Evolutionary conservation across 2,329 filamentous ascomycete species (phyloP).

Genomic region (Paecilomyces formosus): DNA sequence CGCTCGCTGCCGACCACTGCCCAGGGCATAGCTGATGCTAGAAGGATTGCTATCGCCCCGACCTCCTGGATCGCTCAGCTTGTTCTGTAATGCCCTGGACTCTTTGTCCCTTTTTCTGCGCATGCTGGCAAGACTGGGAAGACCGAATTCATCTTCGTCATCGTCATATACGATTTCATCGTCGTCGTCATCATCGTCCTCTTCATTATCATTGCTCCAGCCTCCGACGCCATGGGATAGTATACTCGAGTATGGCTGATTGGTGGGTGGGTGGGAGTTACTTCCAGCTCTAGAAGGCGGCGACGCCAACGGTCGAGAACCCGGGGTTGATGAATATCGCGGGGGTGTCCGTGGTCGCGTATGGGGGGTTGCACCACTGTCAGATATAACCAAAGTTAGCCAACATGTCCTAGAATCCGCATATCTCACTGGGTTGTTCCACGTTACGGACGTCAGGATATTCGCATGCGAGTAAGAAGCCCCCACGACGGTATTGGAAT

Average conservation of each 20-base stretch:
- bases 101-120: slow-evolving; percentile 57
- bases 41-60: slow-evolving; percentile 13
- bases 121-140: slow-evolving; percentile 89
- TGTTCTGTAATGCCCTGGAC: slow-evolving; percentile 25
- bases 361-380: slow-evolving; percentile 30
- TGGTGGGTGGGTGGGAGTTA: slow-evolving; percentile 43
- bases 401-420: slow-evolving; percentile 5
- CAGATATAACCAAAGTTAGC: slow-evolving; percentile 10
- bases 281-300: slow-evolving; percentile 39
- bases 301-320: slow-evolving; percentile 46
- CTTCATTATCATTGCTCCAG: slow-evolving; percentile 67
- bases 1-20: slow-evolving; percentile 54
- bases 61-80: slow-evolving; percentile 39
- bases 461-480: slow-evolving; percentile 96
- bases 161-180: slow-evolving; percentile 76
- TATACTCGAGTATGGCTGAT: slow-evolving; percentile 72
- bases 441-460: slow-evolving; percentile 75
- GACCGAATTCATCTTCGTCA: slow-evolving; percentile 89
- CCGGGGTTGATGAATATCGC: slow-evolving; percentile 48
- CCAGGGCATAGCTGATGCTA: slow-evolving; percentile 22
- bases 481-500: slow-evolving; percentile 72
- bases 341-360: slow-evolving; percentile 70
- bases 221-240: slow-evolving; percentile 74
- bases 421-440: slow-evolving; percentile 47
- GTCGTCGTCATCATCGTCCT: slow-evolving; percentile 55